These are phyloP conservation scores for Begonia loranthoides DNA, from an alignment of 306 rosid species.

Conservation along the genomic window DNA sequence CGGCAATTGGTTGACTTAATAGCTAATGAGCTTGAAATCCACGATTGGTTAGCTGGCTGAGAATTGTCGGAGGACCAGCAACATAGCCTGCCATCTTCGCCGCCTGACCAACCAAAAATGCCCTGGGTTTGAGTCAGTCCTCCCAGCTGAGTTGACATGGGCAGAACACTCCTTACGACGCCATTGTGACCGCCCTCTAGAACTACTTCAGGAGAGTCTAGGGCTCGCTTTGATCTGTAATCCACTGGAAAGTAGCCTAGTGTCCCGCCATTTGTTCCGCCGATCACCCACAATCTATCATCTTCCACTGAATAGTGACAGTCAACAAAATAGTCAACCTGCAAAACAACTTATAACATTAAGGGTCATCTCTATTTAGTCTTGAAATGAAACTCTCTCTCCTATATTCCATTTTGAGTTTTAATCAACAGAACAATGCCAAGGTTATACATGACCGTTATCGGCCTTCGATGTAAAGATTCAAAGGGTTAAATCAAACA, in stretches of 20 bases:
- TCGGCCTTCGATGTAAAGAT: too few relatives aligned
- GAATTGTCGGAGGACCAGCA: slow-evolving; percentile 73
- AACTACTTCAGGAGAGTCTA: slow-evolving; percentile 75
- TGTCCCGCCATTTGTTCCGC: slow-evolving; percentile 62
- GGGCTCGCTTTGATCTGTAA: slow-evolving; percentile 19
- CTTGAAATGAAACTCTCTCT: too few relatives aligned
- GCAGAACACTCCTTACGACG: slow-evolving; percentile 55
- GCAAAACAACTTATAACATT: slow-evolving; percentile 8
- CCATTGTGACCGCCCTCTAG: slow-evolving; percentile 75
- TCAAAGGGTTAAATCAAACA: too few relatives aligned
- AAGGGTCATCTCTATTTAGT: too few relatives aligned
- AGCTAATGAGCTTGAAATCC: slow-evolving; percentile 63
- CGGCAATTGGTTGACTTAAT: slow-evolving; percentile 33
- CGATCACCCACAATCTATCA: slow-evolving; percentile 63
- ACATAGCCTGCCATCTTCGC: slow-evolving; percentile 89
- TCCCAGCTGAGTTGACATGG: slow-evolving; percentile 32
- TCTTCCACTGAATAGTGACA: slow-evolving; percentile 64
- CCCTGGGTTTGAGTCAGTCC: slow-evolving; percentile 28
- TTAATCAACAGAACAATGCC: too few relatives aligned
- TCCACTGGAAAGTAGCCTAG: slow-evolving; percentile 76
- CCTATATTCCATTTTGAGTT: too few relatives aligned
- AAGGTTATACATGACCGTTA: too few relatives aligned
- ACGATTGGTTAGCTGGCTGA: slow-evolving; percentile 33
- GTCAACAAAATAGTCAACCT: slow-evolving; percentile 86
- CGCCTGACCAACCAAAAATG: slow-evolving; percentile 90